Conservation (phyloP, 345 rosid species). For the Fremontodendron californicum region DNA sequence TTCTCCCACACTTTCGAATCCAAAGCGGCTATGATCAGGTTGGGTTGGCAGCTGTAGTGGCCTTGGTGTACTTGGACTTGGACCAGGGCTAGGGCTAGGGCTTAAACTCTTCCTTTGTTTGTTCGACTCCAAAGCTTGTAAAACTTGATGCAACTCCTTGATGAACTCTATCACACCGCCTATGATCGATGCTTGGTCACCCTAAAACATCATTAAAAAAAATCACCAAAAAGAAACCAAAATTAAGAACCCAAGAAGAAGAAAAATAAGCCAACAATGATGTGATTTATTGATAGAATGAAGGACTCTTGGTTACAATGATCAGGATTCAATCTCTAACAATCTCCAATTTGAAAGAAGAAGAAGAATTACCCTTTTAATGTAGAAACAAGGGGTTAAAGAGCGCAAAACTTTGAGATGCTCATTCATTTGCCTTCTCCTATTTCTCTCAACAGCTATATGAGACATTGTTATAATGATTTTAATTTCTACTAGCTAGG, state of each 20-base stretch:
- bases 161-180: slow-evolving; percentile 91
- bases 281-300: slow-evolving; percentile 87
- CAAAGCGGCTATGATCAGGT: slow-evolving; percentile 25
- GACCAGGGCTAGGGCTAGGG: slow-evolving; percentile 59
- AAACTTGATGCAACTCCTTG: slow-evolving; percentile 80
- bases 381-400: slow-evolving; percentile 86
- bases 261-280: too few relatives aligned
- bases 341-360: too few relatives aligned
- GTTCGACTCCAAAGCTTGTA: slow-evolving; percentile 78
- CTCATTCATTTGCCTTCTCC: slow-evolving; percentile 94
- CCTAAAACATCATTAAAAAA: slow-evolving; percentile 69
- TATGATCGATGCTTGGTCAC: slow-evolving; percentile 94
- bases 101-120: slow-evolving; percentile 74
- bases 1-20: slow-evolving; percentile 35
- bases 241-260: too few relatives aligned
- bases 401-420: slow-evolving; percentile 86
- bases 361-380: slow-evolving; percentile 61
- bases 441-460: slow-evolving; percentile 85
- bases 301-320: too few relatives aligned
- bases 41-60: slow-evolving; percentile 1
- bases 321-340: too few relatives aligned
- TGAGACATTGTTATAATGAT: slow-evolving; percentile 56
- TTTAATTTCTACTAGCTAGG: background rate
- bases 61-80: slow-evolving; percentile 36
- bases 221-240: too few relatives aligned